Evolutionary conservation across 768 basidiomycete genomes (phyloP).

Genomic region (Lactarius deliciosus): DNA sequence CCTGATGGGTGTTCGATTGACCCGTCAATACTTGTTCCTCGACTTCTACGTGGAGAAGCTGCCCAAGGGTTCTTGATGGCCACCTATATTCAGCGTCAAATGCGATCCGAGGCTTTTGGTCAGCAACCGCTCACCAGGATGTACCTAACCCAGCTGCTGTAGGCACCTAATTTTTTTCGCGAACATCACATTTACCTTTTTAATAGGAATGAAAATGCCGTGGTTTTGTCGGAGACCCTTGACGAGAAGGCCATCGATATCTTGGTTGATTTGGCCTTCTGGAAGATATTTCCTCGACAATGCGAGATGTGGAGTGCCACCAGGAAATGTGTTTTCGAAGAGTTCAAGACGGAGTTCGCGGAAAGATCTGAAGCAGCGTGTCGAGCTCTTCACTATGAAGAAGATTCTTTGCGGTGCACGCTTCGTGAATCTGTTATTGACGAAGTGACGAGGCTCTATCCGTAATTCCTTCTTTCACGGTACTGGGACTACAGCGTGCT

Average conservation of each 20-base stretch:
- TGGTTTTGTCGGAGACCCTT: slow-evolving; percentile 2
- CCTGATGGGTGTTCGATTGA: not conserved
- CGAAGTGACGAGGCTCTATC: not conserved
- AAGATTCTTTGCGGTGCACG: not conserved
- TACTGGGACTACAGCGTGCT: not conserved
- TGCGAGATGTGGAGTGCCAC: not conserved
- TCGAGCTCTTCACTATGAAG: not conserved
- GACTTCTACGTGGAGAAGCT: slow-evolving; percentile 26
- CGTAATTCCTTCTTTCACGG: not conserved
- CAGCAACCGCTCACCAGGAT: not conserved
- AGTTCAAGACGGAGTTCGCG: not conserved
- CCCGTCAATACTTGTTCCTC: not conserved
- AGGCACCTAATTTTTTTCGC: not conserved
- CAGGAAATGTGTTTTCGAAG: not conserved
- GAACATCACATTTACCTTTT: too few relatives aligned
- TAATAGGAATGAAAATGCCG: not conserved
- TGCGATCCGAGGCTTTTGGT: not conserved
- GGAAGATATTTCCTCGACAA: not conserved
- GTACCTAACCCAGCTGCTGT: not conserved
- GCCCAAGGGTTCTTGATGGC: slow-evolving; percentile 29
- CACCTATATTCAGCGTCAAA: not conserved
- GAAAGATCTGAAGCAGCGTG: not conserved
- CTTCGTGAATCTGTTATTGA: not conserved
- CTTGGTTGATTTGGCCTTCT: not conserved
- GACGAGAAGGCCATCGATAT: not conserved